Base-by-base conservation (phyloP, 2,329 filamentous ascomycete species). In the Venturia effusa region DNA sequence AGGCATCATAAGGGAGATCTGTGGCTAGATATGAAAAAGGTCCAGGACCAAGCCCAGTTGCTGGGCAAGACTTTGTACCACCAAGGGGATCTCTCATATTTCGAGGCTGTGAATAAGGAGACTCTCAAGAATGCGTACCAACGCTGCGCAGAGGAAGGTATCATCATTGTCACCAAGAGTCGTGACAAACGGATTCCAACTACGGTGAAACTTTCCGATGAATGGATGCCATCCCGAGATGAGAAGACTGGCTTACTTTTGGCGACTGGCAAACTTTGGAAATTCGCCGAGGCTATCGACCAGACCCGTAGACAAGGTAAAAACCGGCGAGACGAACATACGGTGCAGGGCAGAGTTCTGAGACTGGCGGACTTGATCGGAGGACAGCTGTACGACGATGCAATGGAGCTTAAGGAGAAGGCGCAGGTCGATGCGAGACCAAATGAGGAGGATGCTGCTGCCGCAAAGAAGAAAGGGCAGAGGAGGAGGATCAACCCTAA, bases 71-170 rank as follows among this genome's bases (percentile, higher is more conserved):
- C 94, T 0, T 82, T 99, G 1, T 99, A 97, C 72, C 93, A 99
- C 73, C 93, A 99, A 78, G 94, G 94, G 64, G 94, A 99, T 71
- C 84, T 99, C 11, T 92, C 88, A 37, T 99, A 99, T 77, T 97
- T 97, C 69, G 94, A 99, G 77, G 92, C 94, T 2, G 93, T 99
- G 67, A 99, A 99, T 80, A 97, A 97, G 70, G 93, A 99, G 75
- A 96, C 92, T 0, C 83, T 99, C 64, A 96, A 94, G 72, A 99
- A 99, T 74, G 88, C 92, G 0, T 97, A 93, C 75, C 82, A 85
- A 43, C 85, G 91, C 19, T 96, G 96, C 71, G 87, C 92, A 69
- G 91, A 97, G 71, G 93, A 97, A 70, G 90, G 92, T 10, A 95
- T 97, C 67, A 81, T 97, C 64, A 78, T 89, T 55, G 83, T 92